phyloP scores from a whole-genome alignment of 2,329 filamentous ascomycete genomes.

The Pseudogymnoascus sp. region DNA sequence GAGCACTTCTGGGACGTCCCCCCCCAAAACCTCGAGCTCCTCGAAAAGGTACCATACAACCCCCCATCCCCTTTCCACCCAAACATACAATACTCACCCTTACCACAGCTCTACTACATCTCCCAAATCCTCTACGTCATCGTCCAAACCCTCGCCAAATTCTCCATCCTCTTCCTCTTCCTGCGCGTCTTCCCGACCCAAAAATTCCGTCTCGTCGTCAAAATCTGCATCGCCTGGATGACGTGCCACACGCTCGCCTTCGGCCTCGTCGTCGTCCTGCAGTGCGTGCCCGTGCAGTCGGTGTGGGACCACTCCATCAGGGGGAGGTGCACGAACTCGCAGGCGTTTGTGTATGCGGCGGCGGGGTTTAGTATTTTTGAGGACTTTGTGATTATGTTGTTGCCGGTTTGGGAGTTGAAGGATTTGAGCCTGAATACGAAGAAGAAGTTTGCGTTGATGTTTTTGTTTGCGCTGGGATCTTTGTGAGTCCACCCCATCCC shows the following conservation, averaged over 20 bases:
- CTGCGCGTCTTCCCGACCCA: not conserved
- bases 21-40: not conserved
- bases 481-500: constrained; percentile 41
- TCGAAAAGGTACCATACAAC: not conserved
- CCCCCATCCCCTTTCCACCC: too few relatives aligned
- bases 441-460: constrained; percentile 56
- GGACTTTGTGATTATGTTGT: constrained; percentile 55
- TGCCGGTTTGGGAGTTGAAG: constrained; percentile 57
- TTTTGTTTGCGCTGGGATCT: constrained; percentile 59
- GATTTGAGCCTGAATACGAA: constrained; percentile 54
- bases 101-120: constrained; percentile 5
- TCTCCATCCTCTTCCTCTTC: constrained; percentile 9
- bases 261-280: constrained; percentile 12
- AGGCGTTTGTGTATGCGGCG: constrained; percentile 58
- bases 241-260: constrained; percentile 11
- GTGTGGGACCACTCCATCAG: constrained; percentile 13
- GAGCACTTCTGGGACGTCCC: constrained; percentile 8
- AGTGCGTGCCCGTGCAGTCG: constrained; percentile 13
- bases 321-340: constrained; percentile 48
- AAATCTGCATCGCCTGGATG: constrained; percentile 10
- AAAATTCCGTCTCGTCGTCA: not conserved
- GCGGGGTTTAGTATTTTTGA: constrained; percentile 61
- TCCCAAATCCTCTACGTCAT: not conserved
- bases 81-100: not conserved
- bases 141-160: constrained; percentile 6